Evolutionary conservation across 352 stramenopile species (phyloP), one percentile per base, ranked within the genome.

Genomic region (Chrysophaeum taylorii): DNA sequence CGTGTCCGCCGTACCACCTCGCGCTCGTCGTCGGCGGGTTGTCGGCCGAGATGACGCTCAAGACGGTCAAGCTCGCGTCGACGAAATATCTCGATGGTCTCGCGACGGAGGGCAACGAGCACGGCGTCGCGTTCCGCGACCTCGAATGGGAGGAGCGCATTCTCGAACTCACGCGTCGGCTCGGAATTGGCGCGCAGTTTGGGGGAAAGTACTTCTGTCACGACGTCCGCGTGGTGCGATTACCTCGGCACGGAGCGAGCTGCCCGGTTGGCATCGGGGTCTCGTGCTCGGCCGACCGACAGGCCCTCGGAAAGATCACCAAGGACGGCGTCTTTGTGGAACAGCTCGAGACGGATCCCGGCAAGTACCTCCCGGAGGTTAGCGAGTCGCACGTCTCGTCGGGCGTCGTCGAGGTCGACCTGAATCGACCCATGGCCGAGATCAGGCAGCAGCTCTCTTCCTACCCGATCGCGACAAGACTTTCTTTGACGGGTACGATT

Each of bases 181-280:
- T 92, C 38, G 87, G 87, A 57, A 93, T 94, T 77, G 88, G 88
- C 70, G 88, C 88, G 14, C 85, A 90, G 73, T 92, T 94, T 73
- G 88, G 87, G 61, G 88, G 88, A 0, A 94, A 94, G 76, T 94
- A 94, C 78, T 94, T 94, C 79, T 92, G 85, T 76, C 88, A 94
- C 70, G 88, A 94, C 78, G 86, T 94, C 35, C 78, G 88, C 31
- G 88, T 94, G 0, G 79, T 94, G 50, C 82, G 88, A 35, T 77
- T 94, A 48, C 88, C 88, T 21, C 83, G 88, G 33, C 88, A 94
- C 75, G 88, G 87, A 41, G 88, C 88, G 12, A 91, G 82, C 53
- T 93, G 87, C 77, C 88, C 88, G 0, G 87, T 94, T 7, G 86
- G 85, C 29, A 90, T 94, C 70, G 88, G 87, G 62, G 87, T 94